Evolutionary conservation across 2,329 filamentous ascomycete genomes (phyloP), one percentile per base, ranked within the genome.

Genomic region (Balansia obtecta): DNA sequence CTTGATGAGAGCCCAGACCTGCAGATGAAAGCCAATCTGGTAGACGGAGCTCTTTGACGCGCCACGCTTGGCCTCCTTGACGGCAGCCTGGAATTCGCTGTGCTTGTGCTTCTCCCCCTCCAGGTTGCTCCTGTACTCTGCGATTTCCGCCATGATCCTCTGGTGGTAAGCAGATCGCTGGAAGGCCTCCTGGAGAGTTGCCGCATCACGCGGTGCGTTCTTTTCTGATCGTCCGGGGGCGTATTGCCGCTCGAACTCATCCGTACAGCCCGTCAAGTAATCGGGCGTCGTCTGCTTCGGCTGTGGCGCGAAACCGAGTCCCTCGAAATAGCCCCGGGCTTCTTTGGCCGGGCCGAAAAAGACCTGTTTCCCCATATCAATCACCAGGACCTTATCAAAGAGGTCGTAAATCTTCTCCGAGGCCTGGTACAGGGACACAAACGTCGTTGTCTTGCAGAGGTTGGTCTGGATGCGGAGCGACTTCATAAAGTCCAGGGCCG

Each of bases 351-450:
- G 82, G 1, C 87, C 87, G 53, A 86, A 89, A 68, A 82, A 93
- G 34, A 87, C 84, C 62, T 89, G 82, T 30, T 76, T 78, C 2
- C 87, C 87, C 40, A 79, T 76, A 54, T 90, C 85, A 50, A 93
- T 86, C 37, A 90, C 84, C 60, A 94, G 71, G 12, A 93, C 86
- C 65, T 91, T 93, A 71, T 94, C 87, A 54, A 91, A 90, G 34
- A 82, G 79, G 20, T 74, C 74, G 68, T 87, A 90, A 54, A 91
- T 88, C 58, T 81, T 88, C 66, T 93, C 86, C 0, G 84, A 88
- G 0, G 86, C 87, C 62, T 94, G 88, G 64, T 94, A 95, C 0
- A 95, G 71, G 0, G 88, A 88, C 1, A 94, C 87, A 53, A 93
- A 90, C 0, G 88, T 93, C 1, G 85, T 86, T 0, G 83, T 88